Conservation (phyloP, 495 filamentous ascomycete genomes). For the Hyaloscypha finlandica region DNA sequence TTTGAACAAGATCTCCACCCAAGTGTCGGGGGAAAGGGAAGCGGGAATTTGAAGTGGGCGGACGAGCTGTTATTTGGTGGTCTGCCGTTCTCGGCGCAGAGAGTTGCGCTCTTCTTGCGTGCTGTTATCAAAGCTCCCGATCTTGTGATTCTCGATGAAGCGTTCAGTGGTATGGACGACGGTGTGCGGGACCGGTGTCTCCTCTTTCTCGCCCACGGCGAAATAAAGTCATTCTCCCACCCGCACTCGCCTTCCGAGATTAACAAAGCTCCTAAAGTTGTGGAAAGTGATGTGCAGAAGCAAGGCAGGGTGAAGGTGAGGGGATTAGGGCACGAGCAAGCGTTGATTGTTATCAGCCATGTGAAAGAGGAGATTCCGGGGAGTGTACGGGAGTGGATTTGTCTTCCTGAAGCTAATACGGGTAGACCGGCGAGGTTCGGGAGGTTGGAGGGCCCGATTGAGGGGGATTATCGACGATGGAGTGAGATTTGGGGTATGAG, state of each 20-base stretch:
- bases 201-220: slow-evolving; percentile 68
- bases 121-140: slow-evolving; percentile 82
- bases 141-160: slow-evolving; percentile 88
- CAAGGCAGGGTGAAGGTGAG: slow-evolving; percentile 43
- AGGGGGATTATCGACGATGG: slow-evolving; percentile 55
- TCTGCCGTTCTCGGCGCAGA: slow-evolving; percentile 75
- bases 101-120: slow-evolving; percentile 81
- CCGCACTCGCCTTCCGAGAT: slow-evolving; percentile 12
- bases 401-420: slow-evolving; percentile 66
- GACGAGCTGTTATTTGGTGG: slow-evolving; percentile 69
- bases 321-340: slow-evolving; percentile 68
- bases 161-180: slow-evolving; percentile 87
- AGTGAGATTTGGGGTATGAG: slow-evolving; percentile 60
- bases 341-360: slow-evolving; percentile 85
- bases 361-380: slow-evolving; percentile 86
- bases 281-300: slow-evolving; percentile 43
- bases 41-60: slow-evolving; percentile 63
- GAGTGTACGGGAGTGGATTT: slow-evolving; percentile 76
- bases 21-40: background rate
- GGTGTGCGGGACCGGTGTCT: slow-evolving; percentile 81
- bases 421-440: slow-evolving; percentile 59
- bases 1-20: slow-evolving; percentile 77
- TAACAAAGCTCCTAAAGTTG: slow-evolving; percentile 30
- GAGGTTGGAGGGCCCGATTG: slow-evolving; percentile 54
- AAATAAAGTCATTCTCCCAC: slow-evolving; percentile 41